Evolutionary conservation across 2,329 filamentous ascomycete species (phyloP).

Genomic region (Apiospora marii): DNA sequence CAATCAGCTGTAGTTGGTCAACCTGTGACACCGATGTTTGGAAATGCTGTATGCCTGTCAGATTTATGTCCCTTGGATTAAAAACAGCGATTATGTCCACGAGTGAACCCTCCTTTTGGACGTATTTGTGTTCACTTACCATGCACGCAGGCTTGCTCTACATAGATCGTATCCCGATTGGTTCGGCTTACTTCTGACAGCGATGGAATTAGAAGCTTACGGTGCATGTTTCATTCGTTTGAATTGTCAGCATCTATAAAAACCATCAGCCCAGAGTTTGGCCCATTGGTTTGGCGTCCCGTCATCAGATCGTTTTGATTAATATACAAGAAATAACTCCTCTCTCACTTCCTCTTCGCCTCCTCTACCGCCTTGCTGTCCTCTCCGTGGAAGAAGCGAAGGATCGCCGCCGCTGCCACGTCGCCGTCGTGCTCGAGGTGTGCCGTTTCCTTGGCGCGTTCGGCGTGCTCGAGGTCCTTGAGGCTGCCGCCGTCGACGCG

Average conservation of each 20-base stretch:
- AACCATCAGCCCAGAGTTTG: not conserved
- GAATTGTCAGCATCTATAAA: not conserved
- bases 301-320: not conserved
- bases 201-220: not conserved
- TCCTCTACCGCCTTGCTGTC: slow-evolving; percentile 37
- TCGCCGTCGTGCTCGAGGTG: slow-evolving; percentile 74
- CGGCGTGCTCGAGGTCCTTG: slow-evolving; percentile 67
- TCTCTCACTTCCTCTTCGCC: not conserved
- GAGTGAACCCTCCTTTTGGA: not conserved
- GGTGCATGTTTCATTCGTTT: not conserved
- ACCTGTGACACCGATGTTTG: not conserved
- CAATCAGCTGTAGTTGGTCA: not conserved
- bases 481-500: slow-evolving; percentile 67
- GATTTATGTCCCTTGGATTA: not conserved
- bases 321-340: not conserved
- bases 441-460: slow-evolving; percentile 68
- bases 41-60: not conserved
- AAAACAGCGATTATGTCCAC: not conserved
- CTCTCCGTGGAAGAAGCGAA: slow-evolving; percentile 63
- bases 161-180: too few species aligned
- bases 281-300: not conserved
- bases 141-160: not conserved
- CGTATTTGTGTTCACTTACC: not conserved
- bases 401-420: slow-evolving; percentile 70
- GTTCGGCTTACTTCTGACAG: not conserved